phyloP scores from a whole-genome alignment of 441 rosid genomes.

The Pelargonium cotyledonis region DNA sequence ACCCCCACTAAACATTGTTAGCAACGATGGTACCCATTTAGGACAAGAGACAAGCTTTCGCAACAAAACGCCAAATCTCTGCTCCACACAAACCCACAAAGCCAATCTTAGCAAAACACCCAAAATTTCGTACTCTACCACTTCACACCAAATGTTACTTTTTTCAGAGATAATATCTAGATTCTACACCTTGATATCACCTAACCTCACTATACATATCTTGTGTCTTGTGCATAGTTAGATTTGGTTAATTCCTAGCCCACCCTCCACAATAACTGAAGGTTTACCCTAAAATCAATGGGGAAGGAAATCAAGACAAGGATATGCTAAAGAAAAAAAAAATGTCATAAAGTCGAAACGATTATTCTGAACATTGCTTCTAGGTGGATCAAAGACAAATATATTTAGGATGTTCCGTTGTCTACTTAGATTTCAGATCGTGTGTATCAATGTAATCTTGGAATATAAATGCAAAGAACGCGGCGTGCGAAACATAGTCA shows the following conservation, averaged over 20 bases:
- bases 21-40: constrained; percentile 19
- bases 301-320: background rate
- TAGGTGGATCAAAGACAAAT: too few species aligned
- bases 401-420: too few species aligned
- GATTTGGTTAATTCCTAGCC: constrained; percentile 18
- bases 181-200: constrained; percentile 17
- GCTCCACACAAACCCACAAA: constrained; percentile 1
- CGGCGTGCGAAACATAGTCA: background rate
- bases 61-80: constrained; percentile 10
- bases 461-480: background rate
- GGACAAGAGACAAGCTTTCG: constrained; percentile 23
- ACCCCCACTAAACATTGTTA: constrained; percentile 27
- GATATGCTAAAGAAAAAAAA: background rate
- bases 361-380: too few species aligned
- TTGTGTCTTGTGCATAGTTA: constrained; percentile 7
- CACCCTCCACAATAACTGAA: background rate
- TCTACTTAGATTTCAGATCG: background rate
- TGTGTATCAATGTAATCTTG: background rate
- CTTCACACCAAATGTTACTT: constrained; percentile 1
- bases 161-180: constrained; percentile 12
- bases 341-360: too few species aligned
- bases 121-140: background rate
- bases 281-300: background rate
- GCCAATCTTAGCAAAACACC: constrained; percentile 1
- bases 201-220: background rate